Evolutionary conservation across 768 basidiomycete species (phyloP).

Genomic region (Mycena indigotica): DNA sequence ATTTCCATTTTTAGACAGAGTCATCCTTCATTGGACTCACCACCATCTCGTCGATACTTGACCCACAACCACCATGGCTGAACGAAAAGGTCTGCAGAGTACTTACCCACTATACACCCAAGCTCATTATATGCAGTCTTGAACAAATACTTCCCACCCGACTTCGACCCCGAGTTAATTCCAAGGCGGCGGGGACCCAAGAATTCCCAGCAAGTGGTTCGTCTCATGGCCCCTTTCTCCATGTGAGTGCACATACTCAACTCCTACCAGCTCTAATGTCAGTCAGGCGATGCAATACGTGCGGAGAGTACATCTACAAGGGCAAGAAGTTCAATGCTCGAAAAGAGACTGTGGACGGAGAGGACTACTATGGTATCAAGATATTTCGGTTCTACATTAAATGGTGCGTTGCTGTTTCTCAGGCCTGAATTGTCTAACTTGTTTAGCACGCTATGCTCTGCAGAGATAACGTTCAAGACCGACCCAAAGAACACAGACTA

Average conservation of each 20-base stretch:
- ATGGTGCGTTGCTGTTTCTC: slow-evolving; percentile 54
- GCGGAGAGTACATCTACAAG: slow-evolving; percentile 98
- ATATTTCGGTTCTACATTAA: slow-evolving; percentile 93
- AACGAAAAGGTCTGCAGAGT: slow-evolving; percentile 69
- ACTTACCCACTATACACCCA: not conserved
- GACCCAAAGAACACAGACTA: slow-evolving; percentile 98
- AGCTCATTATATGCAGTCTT: slow-evolving; percentile 55
- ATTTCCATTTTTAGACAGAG: not conserved
- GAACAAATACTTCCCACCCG: slow-evolving; percentile 96
- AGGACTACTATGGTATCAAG: slow-evolving; percentile 98
- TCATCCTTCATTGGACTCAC: slow-evolving; percentile 1
- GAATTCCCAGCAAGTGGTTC: slow-evolving; percentile 96
- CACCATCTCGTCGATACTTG: not conserved
- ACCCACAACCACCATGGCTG: slow-evolving; percentile 65
- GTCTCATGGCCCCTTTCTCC: slow-evolving; percentile 99
- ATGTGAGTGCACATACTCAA: slow-evolving; percentile 59
- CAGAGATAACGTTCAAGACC: slow-evolving; percentile 99
- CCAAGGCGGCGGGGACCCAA: slow-evolving; percentile 86
- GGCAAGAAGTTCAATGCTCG: slow-evolving; percentile 99
- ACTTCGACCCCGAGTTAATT: slow-evolving; percentile 97
- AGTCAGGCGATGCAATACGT: slow-evolving; percentile 85
- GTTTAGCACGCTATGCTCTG: slow-evolving; percentile 86
- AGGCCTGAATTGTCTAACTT: slow-evolving; percentile 17
- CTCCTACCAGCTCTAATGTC: slow-evolving; percentile 12
- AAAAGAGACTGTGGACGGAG: slow-evolving; percentile 96